These are phyloP conservation scores for Acer yangbiense DNA, from an alignment of 345 rosid genomes.

Conservation along the genomic window DNA sequence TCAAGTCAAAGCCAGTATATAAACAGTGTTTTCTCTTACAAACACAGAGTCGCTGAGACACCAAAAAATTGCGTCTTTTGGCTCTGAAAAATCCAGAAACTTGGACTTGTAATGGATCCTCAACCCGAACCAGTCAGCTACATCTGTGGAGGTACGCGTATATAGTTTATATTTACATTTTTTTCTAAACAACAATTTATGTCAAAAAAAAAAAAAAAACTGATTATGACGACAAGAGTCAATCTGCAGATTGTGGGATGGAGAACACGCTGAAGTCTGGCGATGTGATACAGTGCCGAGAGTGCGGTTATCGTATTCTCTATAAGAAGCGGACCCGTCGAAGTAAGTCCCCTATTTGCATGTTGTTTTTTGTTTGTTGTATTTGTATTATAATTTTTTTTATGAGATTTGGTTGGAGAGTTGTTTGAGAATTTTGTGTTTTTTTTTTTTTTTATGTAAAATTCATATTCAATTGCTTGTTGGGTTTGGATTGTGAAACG, in stretches of 20 bases:
- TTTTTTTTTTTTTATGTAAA: background rate
- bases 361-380: background rate
- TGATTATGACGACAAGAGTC: background rate
- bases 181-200: too few relatives aligned
- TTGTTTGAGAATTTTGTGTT: background rate
- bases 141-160: conserved; percentile 67
- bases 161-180: background rate
- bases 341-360: conserved; percentile 37
- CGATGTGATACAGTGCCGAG: conserved; percentile 89
- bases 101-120: conserved; percentile 59
- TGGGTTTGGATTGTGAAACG: background rate
- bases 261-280: conserved; percentile 78
- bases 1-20: too few relatives aligned
- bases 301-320: conserved; percentile 91
- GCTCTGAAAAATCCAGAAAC: background rate
- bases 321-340: conserved; percentile 95
- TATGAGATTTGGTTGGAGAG: too few relatives aligned
- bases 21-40: background rate
- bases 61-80: background rate
- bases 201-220: background rate
- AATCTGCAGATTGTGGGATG: conserved; percentile 68
- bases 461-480: background rate
- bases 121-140: conserved; percentile 84
- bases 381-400: background rate
- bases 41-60: background rate